phyloP scores from a whole-genome alignment of 306 rosid species.

The Neltuma alba region DNA sequence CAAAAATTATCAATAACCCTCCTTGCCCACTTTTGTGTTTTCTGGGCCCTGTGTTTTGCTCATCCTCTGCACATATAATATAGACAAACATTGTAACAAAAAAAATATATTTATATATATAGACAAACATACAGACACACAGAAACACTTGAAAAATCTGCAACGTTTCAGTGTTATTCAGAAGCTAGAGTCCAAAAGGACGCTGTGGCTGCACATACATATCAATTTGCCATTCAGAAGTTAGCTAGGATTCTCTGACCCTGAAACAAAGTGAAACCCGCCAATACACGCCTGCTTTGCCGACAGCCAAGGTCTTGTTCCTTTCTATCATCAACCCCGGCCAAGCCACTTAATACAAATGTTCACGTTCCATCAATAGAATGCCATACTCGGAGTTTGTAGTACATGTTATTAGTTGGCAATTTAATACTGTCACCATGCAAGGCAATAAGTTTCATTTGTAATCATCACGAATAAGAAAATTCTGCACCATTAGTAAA shows the following conservation, averaged over 20 bases:
- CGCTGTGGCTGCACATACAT: neutral
- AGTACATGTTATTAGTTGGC: neutral
- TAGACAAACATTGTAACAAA: too few species aligned
- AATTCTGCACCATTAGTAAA: neutral
- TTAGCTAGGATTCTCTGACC: slow-evolving; percentile 34
- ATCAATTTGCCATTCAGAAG: slow-evolving; percentile 18
- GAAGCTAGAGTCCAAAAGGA: slow-evolving; percentile 5
- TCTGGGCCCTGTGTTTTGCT: neutral
- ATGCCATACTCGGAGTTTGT: slow-evolving; percentile 19
- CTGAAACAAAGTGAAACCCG: slow-evolving; percentile 24
- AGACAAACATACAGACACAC: neutral
- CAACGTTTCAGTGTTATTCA: neutral
- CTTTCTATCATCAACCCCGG: neutral
- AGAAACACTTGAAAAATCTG: neutral
- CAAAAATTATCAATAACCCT: neutral
- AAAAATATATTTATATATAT: too few species aligned
- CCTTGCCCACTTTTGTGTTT: neutral
- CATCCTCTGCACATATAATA: neutral
- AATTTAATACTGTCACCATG: neutral
- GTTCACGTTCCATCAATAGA: neutral
- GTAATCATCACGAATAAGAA: neutral
- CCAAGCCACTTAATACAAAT: neutral
- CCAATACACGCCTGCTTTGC: slow-evolving; percentile 8
- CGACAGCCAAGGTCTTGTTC: slow-evolving; percentile 25
- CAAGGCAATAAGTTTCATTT: neutral